These are phyloP conservation scores for Fulvia fulva DNA, from an alignment of 2,329 filamentous ascomycete species.

Conservation along the genomic window DNA sequence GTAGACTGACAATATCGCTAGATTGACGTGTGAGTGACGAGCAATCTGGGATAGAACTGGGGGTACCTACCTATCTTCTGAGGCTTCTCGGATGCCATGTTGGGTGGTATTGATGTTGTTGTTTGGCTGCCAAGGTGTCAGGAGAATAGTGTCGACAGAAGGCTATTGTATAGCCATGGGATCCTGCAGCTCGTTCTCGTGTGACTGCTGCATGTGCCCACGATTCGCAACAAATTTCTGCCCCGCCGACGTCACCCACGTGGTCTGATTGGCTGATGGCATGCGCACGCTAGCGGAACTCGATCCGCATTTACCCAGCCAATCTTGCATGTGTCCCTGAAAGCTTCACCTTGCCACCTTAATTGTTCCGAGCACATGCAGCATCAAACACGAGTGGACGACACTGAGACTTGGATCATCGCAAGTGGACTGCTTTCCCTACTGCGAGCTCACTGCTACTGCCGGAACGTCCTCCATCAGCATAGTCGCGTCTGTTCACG, in stretches of 20 bases:
- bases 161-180: not conserved
- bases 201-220: not conserved
- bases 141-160: not conserved
- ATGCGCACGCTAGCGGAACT: not conserved
- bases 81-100: constrained; percentile 21
- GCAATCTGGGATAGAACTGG: not conserved
- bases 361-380: too few species aligned
- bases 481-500: too few species aligned
- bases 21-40: not conserved
- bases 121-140: not conserved
- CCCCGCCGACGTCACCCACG: not conserved
- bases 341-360: too few species aligned
- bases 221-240: not conserved
- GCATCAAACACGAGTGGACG: too few species aligned
- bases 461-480: too few species aligned
- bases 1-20: constrained; percentile 93
- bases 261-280: not conserved
- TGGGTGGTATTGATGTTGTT: not conserved
- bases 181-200: not conserved
- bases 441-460: too few species aligned
- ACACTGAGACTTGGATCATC: too few species aligned
- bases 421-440: too few species aligned
- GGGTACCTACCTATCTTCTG: constrained; percentile 25
- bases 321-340: not conserved
- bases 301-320: not conserved